Evolutionary conservation across 1,284 basidiomycete genomes (phyloP), one percentile per base, ranked within the genome.

Genomic region (Leccinum insolens): DNA sequence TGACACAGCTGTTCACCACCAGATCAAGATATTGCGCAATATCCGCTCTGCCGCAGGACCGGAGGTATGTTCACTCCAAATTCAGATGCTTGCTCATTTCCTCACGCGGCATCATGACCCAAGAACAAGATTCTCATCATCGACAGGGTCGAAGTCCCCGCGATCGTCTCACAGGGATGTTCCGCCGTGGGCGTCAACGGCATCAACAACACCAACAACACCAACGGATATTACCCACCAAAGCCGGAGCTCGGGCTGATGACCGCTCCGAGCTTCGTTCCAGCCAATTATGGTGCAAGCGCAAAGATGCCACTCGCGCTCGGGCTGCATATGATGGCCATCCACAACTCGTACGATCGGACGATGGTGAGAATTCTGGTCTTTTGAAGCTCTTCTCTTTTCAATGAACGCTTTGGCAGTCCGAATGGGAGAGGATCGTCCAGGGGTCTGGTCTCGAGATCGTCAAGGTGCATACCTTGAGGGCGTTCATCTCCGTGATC

Each of bases 281-380:
- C 66, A 5, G 31, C 46, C 17, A 66, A 67, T 46, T 66, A 61
- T 8, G 64, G 64, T 37, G 28, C 7, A n/a, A 61, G 44, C n/a
- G 46, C 64, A n/a, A 67, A 67, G 64, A 61, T 67, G 64, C 66
- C 66, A 7, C 49, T 67, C 6, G 66, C 66, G 14, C 49, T 67
- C 15, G 66, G 64, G 22, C 46, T 67, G 15, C 66, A 67, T 14
- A 49, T 67, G 5, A 66, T 67, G 66, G 58, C 25, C 7, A 65
- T 58, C 6, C 61, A 61, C 20, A 66, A 67, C 15, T 65, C 65
- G 12, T 58, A 58, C 57, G 57, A 58, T 25, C 57, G 57, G 2
- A 58, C 57, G 14, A 25, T 58, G 25, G 57, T 31, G 15, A 58
- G 57, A 49, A 20, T 3, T 49, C 5, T 46, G 9, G 9, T 49